Conservation (phyloP, 495 filamentous ascomycete genomes). For the Jackrogersella minutella region DNA sequence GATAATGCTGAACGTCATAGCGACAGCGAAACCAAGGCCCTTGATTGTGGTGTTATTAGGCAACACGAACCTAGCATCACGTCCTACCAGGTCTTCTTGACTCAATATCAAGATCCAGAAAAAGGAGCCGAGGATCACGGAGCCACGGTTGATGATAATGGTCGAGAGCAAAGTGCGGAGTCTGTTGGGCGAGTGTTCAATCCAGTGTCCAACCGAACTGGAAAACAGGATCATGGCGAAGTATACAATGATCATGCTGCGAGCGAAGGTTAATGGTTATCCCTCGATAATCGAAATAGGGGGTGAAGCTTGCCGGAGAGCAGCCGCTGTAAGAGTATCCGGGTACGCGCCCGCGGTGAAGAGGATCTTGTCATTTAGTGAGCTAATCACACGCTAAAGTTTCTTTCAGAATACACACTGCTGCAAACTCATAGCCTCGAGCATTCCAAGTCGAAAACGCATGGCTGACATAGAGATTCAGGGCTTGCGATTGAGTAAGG, state of each 20-base stretch:
- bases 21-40: constrained; percentile 50
- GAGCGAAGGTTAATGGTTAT: constrained; percentile 30
- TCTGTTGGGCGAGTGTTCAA: constrained; percentile 50
- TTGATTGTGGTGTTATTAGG: constrained; percentile 29
- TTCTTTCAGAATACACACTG: constrained; percentile 38
- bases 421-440: constrained; percentile 50
- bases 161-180: constrained; percentile 52
- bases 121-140: constrained; percentile 59
- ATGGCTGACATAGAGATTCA: constrained; percentile 62
- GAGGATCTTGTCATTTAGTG: constrained; percentile 50
- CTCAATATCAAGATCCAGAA: constrained; percentile 55
- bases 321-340: constrained; percentile 60
- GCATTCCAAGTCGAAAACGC: constrained; percentile 49
- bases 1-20: constrained; percentile 62
- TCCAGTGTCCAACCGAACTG: constrained; percentile 58
- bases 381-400: constrained; percentile 16
- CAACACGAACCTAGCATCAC: constrained; percentile 12
- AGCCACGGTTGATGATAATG: constrained; percentile 55
- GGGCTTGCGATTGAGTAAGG: constrained; percentile 46
- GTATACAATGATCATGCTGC: constrained; percentile 46
- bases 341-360: constrained; percentile 69
- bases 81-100: constrained; percentile 41
- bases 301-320: constrained; percentile 44
- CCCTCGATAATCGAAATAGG: constrained; percentile 16
- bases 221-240: constrained; percentile 45